These are phyloP conservation scores for Elaeis oleifera DNA, from an alignment of 202 grass and related monocot genomes.

Conservation along the genomic window DNA sequence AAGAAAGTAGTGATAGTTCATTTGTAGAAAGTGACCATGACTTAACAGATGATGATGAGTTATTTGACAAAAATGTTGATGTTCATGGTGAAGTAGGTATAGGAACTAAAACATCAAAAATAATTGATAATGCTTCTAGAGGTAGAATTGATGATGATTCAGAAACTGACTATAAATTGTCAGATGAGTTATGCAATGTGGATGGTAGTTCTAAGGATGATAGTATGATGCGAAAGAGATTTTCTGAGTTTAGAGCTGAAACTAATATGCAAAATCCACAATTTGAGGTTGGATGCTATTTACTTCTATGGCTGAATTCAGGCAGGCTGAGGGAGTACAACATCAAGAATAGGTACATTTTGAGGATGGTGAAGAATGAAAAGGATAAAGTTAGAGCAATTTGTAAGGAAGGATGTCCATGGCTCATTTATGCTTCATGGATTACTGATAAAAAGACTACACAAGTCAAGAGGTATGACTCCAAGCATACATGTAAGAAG, in stretches of 20 bases:
- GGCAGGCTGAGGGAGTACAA: conserved; percentile 5
- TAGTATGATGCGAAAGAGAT: not conserved
- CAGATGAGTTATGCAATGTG: not conserved
- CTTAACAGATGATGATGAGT: no score
- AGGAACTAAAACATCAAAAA: no score
- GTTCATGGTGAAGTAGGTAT: no score
- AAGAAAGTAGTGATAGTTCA: no score
- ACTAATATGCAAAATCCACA: conserved; percentile 8
- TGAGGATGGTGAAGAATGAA: not conserved
- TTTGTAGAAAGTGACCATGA: no score
- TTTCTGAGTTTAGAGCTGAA: conserved; percentile 3
- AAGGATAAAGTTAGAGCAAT: conserved; percentile 6
- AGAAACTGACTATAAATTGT: not conserved
- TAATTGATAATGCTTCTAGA: no score
- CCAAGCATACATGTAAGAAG: not conserved
- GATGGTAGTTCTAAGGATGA: not conserved
- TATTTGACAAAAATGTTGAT: no score
- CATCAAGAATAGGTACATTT: conserved; percentile 12
- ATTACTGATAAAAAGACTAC: not conserved
- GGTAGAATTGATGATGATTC: no score
- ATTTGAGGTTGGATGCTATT: conserved; percentile 22
- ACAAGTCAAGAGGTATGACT: conserved; percentile 11
- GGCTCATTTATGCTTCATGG: not conserved
- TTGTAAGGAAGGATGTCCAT: conserved; percentile 12
- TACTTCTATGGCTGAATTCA: conserved; percentile 6